These are phyloP conservation scores for Globisporangium heterothallicum DNA, from an alignment of 352 stramenopile species.

Conservation along the genomic window DNA sequence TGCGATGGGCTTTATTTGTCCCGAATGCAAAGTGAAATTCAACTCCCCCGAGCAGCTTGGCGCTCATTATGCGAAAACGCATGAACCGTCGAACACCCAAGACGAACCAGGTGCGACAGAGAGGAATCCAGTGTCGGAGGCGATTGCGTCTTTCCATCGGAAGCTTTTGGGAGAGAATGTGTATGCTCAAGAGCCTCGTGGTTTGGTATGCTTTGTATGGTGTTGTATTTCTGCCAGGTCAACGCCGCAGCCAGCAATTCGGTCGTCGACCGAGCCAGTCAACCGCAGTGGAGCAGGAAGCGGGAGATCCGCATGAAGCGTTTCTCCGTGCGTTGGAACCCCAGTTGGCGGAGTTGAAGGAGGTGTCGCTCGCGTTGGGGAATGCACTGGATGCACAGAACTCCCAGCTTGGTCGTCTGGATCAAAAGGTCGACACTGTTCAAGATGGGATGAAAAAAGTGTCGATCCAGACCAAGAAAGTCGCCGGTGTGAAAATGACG, in stretches of 20 bases:
- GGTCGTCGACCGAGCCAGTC: background rate
- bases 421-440: conserved; percentile 55
- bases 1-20: conserved; percentile 81
- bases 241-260: background rate
- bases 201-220: too few relatives aligned
- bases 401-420: conserved; percentile 48
- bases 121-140: too few relatives aligned
- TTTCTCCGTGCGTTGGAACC: conserved; percentile 54
- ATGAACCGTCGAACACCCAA: conserved; percentile 19
- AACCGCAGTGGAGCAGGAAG: background rate
- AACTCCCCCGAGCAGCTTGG: conserved; percentile 45
- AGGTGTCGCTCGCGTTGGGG: conserved; percentile 53
- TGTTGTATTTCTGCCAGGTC: conserved; percentile 2
- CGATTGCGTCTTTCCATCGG: too few relatives aligned
- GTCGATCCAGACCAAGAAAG: conserved; percentile 51
- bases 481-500: conserved; percentile 31
- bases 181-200: too few relatives aligned
- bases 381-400: conserved; percentile 63
- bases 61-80: conserved; percentile 46
- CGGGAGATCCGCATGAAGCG: conserved; percentile 28
- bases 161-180: too few relatives aligned
- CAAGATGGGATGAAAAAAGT: conserved; percentile 70
- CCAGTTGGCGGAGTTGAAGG: conserved; percentile 58
- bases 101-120: background rate
- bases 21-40: conserved; percentile 72